Conservation (phyloP, 2,329 filamentous ascomycete genomes). For the Diaporthe australafricana region DNA sequence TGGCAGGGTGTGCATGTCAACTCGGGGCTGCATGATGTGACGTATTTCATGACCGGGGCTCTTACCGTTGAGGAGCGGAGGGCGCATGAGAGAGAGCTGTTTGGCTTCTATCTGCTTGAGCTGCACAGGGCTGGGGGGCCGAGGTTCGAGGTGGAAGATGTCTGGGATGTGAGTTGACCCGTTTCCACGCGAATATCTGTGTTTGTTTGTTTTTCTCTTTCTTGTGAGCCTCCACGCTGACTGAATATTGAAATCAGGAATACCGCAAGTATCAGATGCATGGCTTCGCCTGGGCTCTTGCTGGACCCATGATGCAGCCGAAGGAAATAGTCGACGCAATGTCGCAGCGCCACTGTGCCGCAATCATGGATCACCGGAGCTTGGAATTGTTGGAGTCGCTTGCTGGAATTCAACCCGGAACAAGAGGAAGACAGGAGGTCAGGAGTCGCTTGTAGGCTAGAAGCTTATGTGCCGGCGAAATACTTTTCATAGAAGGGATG, state of each 20-base stretch:
- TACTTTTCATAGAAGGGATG: too few species aligned
- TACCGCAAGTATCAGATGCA: constrained; percentile 48
- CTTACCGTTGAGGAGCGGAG: constrained; percentile 53
- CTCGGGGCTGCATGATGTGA: constrained; percentile 56
- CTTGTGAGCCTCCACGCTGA: not conserved
- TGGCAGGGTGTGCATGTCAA: constrained; percentile 55
- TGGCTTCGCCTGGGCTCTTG: constrained; percentile 50
- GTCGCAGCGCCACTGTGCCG: constrained; percentile 46
- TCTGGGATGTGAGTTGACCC: constrained; percentile 37
- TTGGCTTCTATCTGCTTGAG: constrained; percentile 50
- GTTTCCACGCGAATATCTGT: too few species aligned
- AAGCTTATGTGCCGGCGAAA: not conserved
- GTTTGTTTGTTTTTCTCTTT: too few species aligned
- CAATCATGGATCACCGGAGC: constrained; percentile 49
- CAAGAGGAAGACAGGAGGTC: not conserved
- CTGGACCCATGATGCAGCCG: constrained; percentile 50
- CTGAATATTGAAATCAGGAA: constrained; percentile 37
- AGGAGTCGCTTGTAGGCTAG: constrained; percentile 12
- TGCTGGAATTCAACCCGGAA: not conserved
- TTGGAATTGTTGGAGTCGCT: constrained; percentile 46
- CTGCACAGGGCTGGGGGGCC: constrained; percentile 49
- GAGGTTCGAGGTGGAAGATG: constrained; percentile 42
- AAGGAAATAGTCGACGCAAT: constrained; percentile 48
- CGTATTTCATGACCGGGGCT: constrained; percentile 53
- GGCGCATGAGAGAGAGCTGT: constrained; percentile 52